Evolutionary conservation across 192 early-diverging fungal genomes (phyloP).

Genomic region (Backusella morwellensis): DNA sequence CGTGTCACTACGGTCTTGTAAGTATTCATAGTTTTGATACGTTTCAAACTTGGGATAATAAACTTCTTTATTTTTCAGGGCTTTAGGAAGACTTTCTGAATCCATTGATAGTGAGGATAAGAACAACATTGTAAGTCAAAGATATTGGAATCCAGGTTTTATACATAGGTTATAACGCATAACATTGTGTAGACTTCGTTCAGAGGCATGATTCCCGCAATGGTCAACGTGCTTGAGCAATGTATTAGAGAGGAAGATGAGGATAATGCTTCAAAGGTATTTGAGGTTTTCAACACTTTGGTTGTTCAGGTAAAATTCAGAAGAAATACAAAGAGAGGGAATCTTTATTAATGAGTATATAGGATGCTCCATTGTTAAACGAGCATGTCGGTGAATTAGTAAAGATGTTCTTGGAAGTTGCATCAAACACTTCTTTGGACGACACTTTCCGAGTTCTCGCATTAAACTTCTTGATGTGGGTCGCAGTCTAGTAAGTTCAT

Average conservation of each 20-base stretch:
- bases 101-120: constrained; percentile 32
- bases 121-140: constrained; percentile 56
- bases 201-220: constrained; percentile 70
- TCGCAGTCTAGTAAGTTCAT: constrained; percentile 63
- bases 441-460: constrained; percentile 72
- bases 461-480: constrained; percentile 79
- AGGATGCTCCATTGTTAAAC: constrained; percentile 76
- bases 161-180: constrained; percentile 31
- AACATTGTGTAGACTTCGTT: constrained; percentile 48
- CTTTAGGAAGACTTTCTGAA: constrained; percentile 15
- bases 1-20: constrained; percentile 74
- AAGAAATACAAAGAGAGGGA: background rate
- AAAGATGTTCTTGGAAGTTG: constrained; percentile 75
- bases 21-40: constrained; percentile 5
- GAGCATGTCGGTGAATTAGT: constrained; percentile 77
- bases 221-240: constrained; percentile 82
- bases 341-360: background rate
- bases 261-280: constrained; percentile 70
- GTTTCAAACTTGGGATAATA: background rate
- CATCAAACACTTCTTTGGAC: constrained; percentile 62
- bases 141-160: constrained; percentile 2
- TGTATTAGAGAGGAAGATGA: constrained; percentile 73
- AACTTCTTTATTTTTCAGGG: background rate
- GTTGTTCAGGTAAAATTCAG: constrained; percentile 52
- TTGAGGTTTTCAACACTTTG: constrained; percentile 87